phyloP scores from a whole-genome alignment of 805 yeast species.

The Zygosaccharomyces bisporus region DNA sequence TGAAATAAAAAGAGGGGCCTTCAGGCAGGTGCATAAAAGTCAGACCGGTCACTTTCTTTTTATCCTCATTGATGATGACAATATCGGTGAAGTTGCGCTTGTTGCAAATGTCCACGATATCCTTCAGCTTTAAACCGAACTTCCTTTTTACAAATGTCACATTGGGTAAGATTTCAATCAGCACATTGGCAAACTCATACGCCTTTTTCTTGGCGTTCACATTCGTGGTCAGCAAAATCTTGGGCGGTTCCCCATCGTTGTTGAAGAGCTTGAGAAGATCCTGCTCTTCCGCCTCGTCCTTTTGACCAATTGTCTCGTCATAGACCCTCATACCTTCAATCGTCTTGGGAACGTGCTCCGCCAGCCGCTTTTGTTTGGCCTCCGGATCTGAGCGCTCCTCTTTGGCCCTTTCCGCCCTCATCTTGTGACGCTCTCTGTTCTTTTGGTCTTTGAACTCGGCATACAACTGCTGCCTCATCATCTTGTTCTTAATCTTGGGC shows the following conservation, averaged over 20 bases:
- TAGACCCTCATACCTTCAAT: constrained; percentile 78
- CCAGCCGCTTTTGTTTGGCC: constrained; percentile 71
- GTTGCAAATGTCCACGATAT: constrained; percentile 77
- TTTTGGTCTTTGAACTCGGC: constrained; percentile 70
- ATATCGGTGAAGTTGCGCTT: constrained; percentile 86
- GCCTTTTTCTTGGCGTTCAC: constrained; percentile 82
- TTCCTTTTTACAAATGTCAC: constrained; percentile 85
- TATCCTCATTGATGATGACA: constrained; percentile 88
- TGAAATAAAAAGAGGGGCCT: constrained; percentile 93
- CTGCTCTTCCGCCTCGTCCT: constrained; percentile 40
- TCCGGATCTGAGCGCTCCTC: constrained; percentile 84
- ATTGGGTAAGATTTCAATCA: constrained; percentile 82
- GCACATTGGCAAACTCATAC: constrained; percentile 81
- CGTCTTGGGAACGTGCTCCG: constrained; percentile 74
- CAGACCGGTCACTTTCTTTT: constrained; percentile 85
- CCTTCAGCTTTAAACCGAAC: constrained; percentile 76
- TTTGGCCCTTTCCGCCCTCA: constrained; percentile 78
- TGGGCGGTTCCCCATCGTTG: constrained; percentile 69
- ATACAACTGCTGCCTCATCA: constrained; percentile 72
- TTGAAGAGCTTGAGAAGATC: constrained; percentile 39
- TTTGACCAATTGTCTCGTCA: constrained; percentile 71
- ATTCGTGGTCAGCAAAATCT: constrained; percentile 85
- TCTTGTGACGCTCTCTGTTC: constrained; percentile 71
- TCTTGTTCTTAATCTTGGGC: constrained; percentile 63
- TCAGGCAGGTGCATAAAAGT: constrained; percentile 91